A percentile compares a stretch with the other conserved stretches of the same genome.
These are phyloP conservation scores for Dentipellis sp. DNA, from an alignment of 768 basidiomycete genomes.

Conservation along the genomic window DNA sequence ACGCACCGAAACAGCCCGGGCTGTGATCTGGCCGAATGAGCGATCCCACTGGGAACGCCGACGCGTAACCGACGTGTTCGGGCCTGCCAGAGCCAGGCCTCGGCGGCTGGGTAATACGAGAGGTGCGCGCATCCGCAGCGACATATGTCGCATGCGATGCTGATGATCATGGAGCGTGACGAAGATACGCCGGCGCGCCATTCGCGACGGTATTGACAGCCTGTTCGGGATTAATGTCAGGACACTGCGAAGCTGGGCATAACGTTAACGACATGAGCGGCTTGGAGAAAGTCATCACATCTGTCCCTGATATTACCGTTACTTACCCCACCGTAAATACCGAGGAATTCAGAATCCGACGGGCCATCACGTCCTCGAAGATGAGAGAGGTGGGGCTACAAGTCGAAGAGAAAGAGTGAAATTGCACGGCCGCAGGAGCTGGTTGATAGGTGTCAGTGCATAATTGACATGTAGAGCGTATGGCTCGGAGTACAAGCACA, in stretches of 20 bases:
- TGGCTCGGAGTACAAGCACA: neutral
- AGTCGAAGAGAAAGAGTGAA: neutral
- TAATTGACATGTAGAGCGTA: neutral
- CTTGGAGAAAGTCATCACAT: neutral
- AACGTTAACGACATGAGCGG: neutral
- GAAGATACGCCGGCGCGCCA: neutral
- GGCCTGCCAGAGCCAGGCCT: no score
- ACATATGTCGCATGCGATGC: no score
- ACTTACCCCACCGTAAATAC: neutral
- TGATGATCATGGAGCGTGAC: neutral
- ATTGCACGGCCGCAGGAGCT: neutral
- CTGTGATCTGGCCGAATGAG: neutral
- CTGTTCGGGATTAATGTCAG: neutral
- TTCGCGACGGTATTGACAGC: neutral
- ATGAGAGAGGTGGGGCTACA: neutral
- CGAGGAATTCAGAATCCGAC: neutral
- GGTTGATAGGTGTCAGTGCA: neutral
- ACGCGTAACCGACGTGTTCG: no score
- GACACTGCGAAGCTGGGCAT: neutral
- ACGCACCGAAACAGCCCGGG: neutral
- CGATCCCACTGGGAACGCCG: neutral
- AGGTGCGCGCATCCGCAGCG: no score
- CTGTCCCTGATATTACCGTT: neutral
- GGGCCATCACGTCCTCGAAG: neutral
- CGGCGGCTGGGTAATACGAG: no score